These are phyloP conservation scores for Cyclocybe cylindracea DNA, from an alignment of 768 basidiomycete genomes.

Conservation along the genomic window DNA sequence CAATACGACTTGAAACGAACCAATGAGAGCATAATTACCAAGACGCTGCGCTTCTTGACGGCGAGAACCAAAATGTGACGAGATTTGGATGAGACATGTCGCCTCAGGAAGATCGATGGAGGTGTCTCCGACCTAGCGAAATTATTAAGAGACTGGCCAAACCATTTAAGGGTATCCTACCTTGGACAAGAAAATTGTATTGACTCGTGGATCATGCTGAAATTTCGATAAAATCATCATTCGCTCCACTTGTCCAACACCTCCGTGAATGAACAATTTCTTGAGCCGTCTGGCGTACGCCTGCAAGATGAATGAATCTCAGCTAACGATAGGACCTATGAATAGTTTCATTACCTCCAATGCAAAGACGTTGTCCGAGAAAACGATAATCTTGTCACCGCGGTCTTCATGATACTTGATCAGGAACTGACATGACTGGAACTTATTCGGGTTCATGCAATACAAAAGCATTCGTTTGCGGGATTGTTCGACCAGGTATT, in stretches of 20 bases:
- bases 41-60: constrained; percentile 97
- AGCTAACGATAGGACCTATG: neutral
- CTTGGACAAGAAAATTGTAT: constrained; percentile 98
- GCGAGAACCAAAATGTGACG: constrained; percentile 97
- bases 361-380: constrained; percentile 97
- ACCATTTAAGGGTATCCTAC: constrained; percentile 36
- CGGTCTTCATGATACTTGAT: constrained; percentile 98
- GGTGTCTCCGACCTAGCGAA: constrained; percentile 86
- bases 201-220: constrained; percentile 93
- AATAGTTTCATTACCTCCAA: constrained; percentile 65
- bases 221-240: constrained; percentile 95
- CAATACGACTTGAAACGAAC: constrained; percentile 1
- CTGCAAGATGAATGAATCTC: constrained; percentile 34
- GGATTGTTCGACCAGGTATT: constrained; percentile 91
- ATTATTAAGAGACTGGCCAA: neutral
- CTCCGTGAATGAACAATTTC: constrained; percentile 96
- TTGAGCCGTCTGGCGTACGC: constrained; percentile 92
- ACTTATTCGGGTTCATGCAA: constrained; percentile 99
- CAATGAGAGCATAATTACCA: constrained; percentile 46
- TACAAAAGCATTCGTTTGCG: constrained; percentile 95
- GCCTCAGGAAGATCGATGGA: constrained; percentile 99
- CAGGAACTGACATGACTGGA: constrained; percentile 98
- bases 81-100: constrained; percentile 98
- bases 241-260: constrained; percentile 91
- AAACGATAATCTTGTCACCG: constrained; percentile 99